phyloP scores from a whole-genome alignment of 257 asterid genomes.

The Lycium ferocissimum region DNA sequence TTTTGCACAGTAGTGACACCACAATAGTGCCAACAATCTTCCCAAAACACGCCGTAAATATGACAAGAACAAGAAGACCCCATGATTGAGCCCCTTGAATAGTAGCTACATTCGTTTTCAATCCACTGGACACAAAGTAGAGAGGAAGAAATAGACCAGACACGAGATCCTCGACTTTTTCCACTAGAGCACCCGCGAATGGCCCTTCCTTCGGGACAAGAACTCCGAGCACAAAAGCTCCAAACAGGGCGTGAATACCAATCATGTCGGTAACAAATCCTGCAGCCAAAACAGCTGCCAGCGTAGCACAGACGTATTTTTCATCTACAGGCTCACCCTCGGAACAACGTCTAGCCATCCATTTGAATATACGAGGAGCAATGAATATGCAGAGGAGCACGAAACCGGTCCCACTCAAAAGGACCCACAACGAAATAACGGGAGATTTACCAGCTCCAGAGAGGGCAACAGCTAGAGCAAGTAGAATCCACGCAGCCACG shows the following conservation, averaged over 20 bases:
- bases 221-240: constrained; percentile 82
- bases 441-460: constrained; percentile 70
- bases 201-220: constrained; percentile 87
- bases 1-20: constrained; percentile 57
- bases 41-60: constrained; percentile 73
- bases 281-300: constrained; percentile 70
- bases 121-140: constrained; percentile 83
- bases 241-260: constrained; percentile 88
- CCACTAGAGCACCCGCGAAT: constrained; percentile 76
- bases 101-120: constrained; percentile 79
- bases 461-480: constrained; percentile 74
- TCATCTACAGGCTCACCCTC: constrained; percentile 81
- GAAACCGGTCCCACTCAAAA: constrained; percentile 64
- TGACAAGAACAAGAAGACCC: constrained; percentile 81
- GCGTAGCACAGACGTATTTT: constrained; percentile 63
- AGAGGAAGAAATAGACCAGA: constrained; percentile 81
- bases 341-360: constrained; percentile 64
- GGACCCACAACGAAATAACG: constrained; percentile 67
- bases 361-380: constrained; percentile 61
- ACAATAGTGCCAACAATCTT: constrained; percentile 71
- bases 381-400: constrained; percentile 46
- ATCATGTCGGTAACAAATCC: constrained; percentile 70
- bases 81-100: constrained; percentile 76
- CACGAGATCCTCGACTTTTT: constrained; percentile 84
- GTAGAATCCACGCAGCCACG: constrained; percentile 83